Evolutionary conservation across 78 protist species (phyloP).

Genomic region (Dictyostelium purpureum): DNA sequence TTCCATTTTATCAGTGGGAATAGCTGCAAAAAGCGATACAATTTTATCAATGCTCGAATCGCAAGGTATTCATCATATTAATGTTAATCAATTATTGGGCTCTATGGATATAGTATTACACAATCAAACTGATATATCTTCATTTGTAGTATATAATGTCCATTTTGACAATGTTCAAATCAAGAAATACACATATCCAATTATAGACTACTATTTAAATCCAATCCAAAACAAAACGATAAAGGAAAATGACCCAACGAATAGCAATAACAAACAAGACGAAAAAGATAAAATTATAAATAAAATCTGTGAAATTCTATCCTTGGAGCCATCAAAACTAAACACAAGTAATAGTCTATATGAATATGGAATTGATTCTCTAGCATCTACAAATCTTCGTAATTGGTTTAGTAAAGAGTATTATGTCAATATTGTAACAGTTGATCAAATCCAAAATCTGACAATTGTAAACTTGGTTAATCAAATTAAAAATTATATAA

Average conservation of each 20-base stretch:
- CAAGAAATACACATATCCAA: no score
- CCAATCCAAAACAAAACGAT: no score
- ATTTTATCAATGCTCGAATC: neutral
- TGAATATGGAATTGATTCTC: neutral
- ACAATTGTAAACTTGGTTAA: no score
- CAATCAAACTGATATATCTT: neutral
- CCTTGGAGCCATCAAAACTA: neutral
- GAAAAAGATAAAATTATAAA: no score
- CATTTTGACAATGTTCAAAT: no score
- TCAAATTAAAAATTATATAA: no score
- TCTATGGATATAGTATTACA: neutral
- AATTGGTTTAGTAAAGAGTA: neutral
- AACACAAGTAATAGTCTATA: no score
- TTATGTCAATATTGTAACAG: neutral
- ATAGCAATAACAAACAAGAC: no score
- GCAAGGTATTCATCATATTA: neutral
- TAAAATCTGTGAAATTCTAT: neutral
- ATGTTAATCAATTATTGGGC: neutral
- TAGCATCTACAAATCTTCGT: neutral
- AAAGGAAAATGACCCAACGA: no score
- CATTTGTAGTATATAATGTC: neutral
- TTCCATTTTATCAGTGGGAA: conserved; percentile 26
- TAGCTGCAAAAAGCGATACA: conserved; percentile 7
- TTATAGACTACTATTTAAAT: conserved; percentile 1
- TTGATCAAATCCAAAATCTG: neutral